phyloP scores from a whole-genome alignment of 768 basidiomycete species.

The Gymnopilus junonius region DNA sequence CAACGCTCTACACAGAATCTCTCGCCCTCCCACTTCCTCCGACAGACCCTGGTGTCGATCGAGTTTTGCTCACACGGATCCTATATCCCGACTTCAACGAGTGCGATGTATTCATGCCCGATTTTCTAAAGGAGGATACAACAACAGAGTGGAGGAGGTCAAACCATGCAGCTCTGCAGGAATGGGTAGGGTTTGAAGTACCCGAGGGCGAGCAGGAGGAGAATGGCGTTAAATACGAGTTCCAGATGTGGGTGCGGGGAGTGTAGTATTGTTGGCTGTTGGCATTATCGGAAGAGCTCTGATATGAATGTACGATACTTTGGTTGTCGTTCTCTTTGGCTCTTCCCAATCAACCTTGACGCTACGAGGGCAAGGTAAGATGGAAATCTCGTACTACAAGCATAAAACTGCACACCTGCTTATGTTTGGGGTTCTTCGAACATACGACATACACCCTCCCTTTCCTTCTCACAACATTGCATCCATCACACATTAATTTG shows the following conservation, averaged over 20 bases:
- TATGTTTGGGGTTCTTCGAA: conserved; percentile 94
- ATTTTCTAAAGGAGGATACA: conserved; percentile 56
- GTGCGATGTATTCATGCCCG: conserved; percentile 89
- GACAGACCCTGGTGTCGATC: conserved; percentile 61
- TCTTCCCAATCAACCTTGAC: conserved; percentile 57
- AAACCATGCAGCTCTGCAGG: conserved; percentile 63
- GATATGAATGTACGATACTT: conserved; percentile 5
- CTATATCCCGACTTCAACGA: conserved; percentile 72
- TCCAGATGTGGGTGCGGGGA: conserved; percentile 90
- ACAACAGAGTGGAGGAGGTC: conserved; percentile 57
- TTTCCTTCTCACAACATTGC: conserved; percentile 85
- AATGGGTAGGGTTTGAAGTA: conserved; percentile 85
- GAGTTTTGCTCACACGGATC: conserved; percentile 88
- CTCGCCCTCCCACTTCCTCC: conserved; percentile 44
- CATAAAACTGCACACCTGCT: conserved; percentile 69
- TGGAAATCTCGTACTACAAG: not conserved
- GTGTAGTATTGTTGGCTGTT: conserved; percentile 6
- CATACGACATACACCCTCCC: conserved; percentile 93
- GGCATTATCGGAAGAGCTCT: conserved; percentile 3
- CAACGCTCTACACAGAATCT: conserved; percentile 76
- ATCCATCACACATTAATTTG: conserved; percentile 94
- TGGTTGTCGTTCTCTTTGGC: not conserved
- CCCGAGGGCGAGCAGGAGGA: conserved; percentile 79
- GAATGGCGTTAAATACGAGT: conserved; percentile 85
- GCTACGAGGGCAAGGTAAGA: conserved; percentile 41